Conservation (phyloP, 2,329 filamentous ascomycete species). For the Macroventuria anomochaeta region DNA sequence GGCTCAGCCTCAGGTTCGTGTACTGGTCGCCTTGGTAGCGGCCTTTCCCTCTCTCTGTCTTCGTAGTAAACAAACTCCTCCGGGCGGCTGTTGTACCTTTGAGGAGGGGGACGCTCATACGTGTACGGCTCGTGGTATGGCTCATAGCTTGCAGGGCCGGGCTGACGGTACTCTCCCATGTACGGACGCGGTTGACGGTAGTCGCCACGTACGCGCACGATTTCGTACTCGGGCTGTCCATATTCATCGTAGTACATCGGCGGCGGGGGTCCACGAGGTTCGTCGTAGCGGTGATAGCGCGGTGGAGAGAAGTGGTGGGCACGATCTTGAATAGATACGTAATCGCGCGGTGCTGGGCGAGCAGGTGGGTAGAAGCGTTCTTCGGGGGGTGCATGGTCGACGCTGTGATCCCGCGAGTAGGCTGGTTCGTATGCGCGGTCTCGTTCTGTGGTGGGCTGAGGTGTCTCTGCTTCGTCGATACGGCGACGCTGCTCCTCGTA, state of each 20-base stretch:
- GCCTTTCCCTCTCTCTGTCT: slow-evolving; percentile 35
- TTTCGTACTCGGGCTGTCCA: slow-evolving; percentile 41
- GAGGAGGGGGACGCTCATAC: slow-evolving; percentile 37
- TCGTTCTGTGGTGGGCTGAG: slow-evolving; percentile 42
- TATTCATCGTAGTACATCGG: slow-evolving; percentile 45
- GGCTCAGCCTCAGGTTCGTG: slow-evolving; percentile 8
- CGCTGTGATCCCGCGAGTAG: slow-evolving; percentile 44
- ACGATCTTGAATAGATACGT: slow-evolving; percentile 45
- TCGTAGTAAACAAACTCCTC: slow-evolving; percentile 44
- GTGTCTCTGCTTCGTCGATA: slow-evolving; percentile 47
- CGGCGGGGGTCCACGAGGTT: slow-evolving; percentile 31
- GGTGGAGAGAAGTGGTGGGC: slow-evolving; percentile 38
- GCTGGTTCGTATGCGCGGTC: slow-evolving; percentile 26
- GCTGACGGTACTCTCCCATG: slow-evolving; percentile 19
- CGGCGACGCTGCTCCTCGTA: slow-evolving; percentile 47
- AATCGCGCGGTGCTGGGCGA: slow-evolving; percentile 36
- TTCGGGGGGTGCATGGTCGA: slow-evolving; percentile 39
- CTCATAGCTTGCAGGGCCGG: slow-evolving; percentile 36
- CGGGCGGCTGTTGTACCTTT: slow-evolving; percentile 33
- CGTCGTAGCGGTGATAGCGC: slow-evolving; percentile 40
- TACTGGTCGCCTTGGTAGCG: slow-evolving; percentile 18
- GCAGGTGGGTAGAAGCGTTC: slow-evolving; percentile 29
- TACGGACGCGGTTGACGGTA: slow-evolving; percentile 30
- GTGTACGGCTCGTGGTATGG: slow-evolving; percentile 40
- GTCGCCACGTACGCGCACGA: slow-evolving; percentile 41